These are phyloP conservation scores for Quercus lobata DNA, from an alignment of 331 rosid species.

Conservation along the genomic window DNA sequence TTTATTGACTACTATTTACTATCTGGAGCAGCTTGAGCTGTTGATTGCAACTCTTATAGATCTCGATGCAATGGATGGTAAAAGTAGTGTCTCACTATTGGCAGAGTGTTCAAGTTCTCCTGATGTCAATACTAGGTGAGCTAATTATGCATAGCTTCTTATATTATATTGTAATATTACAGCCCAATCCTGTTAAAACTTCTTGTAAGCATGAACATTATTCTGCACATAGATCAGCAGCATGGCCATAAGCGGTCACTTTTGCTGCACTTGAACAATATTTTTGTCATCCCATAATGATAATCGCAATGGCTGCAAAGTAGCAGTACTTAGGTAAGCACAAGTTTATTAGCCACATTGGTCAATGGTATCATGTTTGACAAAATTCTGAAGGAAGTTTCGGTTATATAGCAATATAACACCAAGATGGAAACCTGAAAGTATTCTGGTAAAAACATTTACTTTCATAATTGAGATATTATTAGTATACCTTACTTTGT, in stretches of 20 bases:
- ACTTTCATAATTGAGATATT: background rate
- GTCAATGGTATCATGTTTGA: no score
- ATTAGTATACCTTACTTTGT: background rate
- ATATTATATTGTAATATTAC: background rate
- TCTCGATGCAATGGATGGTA: conserved; percentile 97
- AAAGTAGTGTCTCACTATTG: conserved; percentile 72
- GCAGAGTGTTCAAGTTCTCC: conserved; percentile 94
- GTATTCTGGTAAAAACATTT: background rate
- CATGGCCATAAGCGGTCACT: background rate
- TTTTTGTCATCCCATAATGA: background rate
- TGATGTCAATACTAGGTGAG: conserved; percentile 78
- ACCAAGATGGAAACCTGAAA: background rate
- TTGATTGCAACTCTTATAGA: conserved; percentile 82
- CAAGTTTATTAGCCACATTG: no score
- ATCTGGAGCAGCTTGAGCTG: conserved; percentile 74
- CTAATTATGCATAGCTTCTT: conserved; percentile 1
- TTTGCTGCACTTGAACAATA: background rate
- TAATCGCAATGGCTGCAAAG: background rate
- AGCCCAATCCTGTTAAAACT: background rate
- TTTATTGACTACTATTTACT: conserved; percentile 15
- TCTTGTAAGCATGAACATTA: background rate
- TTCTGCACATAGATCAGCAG: background rate
- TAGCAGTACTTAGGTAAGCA: background rate
- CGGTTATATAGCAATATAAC: background rate
- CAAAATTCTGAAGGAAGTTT: background rate